Evolutionary conservation across 257 asterid species (phyloP).

Genomic region (Rehmannia glutinosa): DNA sequence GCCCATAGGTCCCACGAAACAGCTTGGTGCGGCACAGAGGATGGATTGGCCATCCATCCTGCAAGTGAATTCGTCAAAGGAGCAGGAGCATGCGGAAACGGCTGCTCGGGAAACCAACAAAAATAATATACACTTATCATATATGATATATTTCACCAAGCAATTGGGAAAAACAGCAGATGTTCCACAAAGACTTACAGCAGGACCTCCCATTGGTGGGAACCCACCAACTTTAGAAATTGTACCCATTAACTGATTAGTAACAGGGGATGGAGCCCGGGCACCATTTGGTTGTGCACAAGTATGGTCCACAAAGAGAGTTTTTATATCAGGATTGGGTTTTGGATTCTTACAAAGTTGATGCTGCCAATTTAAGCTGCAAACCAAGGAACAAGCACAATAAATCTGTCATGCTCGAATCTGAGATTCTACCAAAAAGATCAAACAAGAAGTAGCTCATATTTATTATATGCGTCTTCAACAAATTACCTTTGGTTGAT

Average conservation of each 20-base stretch:
- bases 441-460: not conserved
- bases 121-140: not conserved
- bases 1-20: conserved; percentile 40
- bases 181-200: conserved; percentile 33
- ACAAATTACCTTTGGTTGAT: conserved; percentile 54
- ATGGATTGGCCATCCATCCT: conserved; percentile 51
- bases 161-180: not conserved
- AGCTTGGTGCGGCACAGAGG: conserved; percentile 39
- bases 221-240: conserved; percentile 44
- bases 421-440: not conserved
- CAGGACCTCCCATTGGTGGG: conserved; percentile 42
- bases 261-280: conserved; percentile 39
- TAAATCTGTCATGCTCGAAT: not conserved
- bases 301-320: conserved; percentile 55
- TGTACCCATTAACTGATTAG: conserved; percentile 33
- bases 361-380: conserved; percentile 74
- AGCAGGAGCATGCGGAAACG: conserved; percentile 41
- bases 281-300: conserved; percentile 47
- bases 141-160: not conserved
- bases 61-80: conserved; percentile 36
- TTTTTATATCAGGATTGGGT: conserved; percentile 52
- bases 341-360: conserved; percentile 57
- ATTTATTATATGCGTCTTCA: not conserved
- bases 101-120: conserved; percentile 24
- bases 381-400: not conserved